phyloP scores from a whole-genome alignment of 2,329 filamentous ascomycete species.

The Calonectria ilicicola region DNA sequence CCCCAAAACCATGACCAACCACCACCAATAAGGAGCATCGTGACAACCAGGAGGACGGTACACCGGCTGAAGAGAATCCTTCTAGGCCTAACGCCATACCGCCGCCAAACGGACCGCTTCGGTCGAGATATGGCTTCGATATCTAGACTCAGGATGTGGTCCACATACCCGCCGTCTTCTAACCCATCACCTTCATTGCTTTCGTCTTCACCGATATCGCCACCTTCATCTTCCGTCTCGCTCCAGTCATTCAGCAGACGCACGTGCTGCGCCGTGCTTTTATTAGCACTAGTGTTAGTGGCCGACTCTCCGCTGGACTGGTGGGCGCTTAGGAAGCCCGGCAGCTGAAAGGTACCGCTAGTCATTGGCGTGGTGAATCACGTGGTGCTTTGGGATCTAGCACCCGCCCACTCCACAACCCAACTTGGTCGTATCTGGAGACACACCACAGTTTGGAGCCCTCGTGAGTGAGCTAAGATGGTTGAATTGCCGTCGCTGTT shows the following conservation, averaged over 20 bases:
- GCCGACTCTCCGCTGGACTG: constrained; percentile 25
- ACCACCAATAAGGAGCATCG: constrained; percentile 33
- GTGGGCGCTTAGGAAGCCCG: constrained; percentile 26
- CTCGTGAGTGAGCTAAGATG: neutral
- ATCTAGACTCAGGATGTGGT: constrained; percentile 6
- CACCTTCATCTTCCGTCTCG: constrained; percentile 24
- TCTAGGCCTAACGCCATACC: neutral
- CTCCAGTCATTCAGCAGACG: constrained; percentile 36
- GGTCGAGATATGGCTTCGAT: constrained; percentile 13
- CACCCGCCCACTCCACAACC: constrained; percentile 2
- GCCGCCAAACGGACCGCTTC: neutral
- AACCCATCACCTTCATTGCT: neutral
- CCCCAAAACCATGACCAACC: constrained; percentile 58
- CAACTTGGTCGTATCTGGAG: neutral
- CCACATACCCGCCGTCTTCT: neutral
- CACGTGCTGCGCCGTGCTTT: constrained; percentile 21
- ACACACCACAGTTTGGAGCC: neutral
- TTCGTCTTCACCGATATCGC: neutral
- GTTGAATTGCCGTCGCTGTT: neutral
- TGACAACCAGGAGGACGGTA: constrained; percentile 53
- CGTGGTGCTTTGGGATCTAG: constrained; percentile 2
- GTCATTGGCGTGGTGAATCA: constrained; percentile 26
- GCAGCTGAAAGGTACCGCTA: constrained; percentile 24
- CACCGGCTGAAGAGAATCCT: constrained; percentile 29
- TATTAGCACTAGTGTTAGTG: constrained; percentile 11